Evolutionary conservation across 2,329 filamentous ascomycete species (phyloP), one percentile per base, ranked within the genome.

Genomic region (Salinomyces thailandicus): DNA sequence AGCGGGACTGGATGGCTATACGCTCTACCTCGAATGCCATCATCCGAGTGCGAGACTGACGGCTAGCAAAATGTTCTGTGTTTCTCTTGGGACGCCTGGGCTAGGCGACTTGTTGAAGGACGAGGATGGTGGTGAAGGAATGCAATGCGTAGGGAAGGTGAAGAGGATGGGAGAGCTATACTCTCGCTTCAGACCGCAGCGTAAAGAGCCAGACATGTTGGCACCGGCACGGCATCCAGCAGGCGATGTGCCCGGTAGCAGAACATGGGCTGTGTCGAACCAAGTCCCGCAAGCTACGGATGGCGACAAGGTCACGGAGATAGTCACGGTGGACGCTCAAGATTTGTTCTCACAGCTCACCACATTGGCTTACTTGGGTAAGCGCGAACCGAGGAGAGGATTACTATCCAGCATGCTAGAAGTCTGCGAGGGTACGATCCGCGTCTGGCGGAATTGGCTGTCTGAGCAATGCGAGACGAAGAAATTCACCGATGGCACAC

Each of bases 341-440:
- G 82, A 86, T 58, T 62, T 77, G 13, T 87, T 89, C 54, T 77
- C 79, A 1, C 83, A 91, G 59, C 68, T 91, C 8, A 81, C 79
- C 53, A 72, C 75, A 4, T 66, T 75, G 16, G 73, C 73, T 5
- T 83, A 78, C 50, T 59, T 93, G 24, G 77, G 85, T 42, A 79
- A 79, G 53, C 64, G 76, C 18, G 74, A 77, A 1, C 71, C 75
- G 1, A 68, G 67, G 18, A 68, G 66, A 15, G 77, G 75, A 3
- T 55, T 82, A 0, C 79, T 85, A 45, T 62, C 74, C 36, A 77
- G 71, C 50, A 75, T 77, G 42, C 70, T 79, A 35, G 77, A 75
- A 28, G 64, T 89, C 26, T 72, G 75, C 36, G 77, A 86, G 38
- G 67, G 78, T 1, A 71, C 85, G 4, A 63, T 85, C 26, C 70